Evolutionary conservation across 202 grass and related monocot genomes (phyloP).

Genomic region (Dendrocalamus latiflorus): DNA sequence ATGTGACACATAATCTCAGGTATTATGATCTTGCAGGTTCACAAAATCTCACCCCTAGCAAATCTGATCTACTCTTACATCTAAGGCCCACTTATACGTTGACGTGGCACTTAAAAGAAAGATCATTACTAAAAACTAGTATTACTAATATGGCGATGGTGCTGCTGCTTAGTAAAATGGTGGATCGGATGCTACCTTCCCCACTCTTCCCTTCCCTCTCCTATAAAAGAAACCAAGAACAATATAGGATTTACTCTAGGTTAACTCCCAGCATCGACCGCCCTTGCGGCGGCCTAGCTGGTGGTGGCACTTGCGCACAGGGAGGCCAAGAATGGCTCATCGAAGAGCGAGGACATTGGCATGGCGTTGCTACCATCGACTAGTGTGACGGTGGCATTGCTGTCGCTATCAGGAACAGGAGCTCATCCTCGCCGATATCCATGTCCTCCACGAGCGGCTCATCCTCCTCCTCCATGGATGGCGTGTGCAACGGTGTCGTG

Average conservation of each 20-base stretch:
- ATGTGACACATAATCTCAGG: too few species aligned
- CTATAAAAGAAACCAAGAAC: constrained; percentile 14
- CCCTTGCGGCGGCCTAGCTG: background rate
- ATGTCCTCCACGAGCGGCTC: constrained; percentile 58
- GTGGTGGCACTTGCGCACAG: background rate
- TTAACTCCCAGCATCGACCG: constrained; percentile 29
- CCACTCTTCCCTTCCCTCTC: constrained; percentile 1
- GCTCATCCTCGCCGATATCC: constrained; percentile 69
- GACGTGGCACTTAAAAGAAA: too few species aligned
- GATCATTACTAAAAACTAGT: background rate
- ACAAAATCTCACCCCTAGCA: too few species aligned
- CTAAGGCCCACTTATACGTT: too few species aligned
- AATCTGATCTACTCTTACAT: too few species aligned
- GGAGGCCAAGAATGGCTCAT: constrained; percentile 29
- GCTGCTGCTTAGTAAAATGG: constrained; percentile 9
- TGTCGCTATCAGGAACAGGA: constrained; percentile 45
- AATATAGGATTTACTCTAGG: background rate
- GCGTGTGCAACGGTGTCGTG: constrained; percentile 42
- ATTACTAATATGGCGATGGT: background rate
- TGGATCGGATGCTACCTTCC: constrained; percentile 40
- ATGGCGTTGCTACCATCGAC: background rate
- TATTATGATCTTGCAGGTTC: too few species aligned
- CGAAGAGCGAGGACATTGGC: constrained; percentile 21
- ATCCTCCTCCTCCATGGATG: constrained; percentile 42
- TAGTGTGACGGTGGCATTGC: background rate